Conservation (phyloP, 768 basidiomycete species). For the Kwoniella sp. region DNA sequence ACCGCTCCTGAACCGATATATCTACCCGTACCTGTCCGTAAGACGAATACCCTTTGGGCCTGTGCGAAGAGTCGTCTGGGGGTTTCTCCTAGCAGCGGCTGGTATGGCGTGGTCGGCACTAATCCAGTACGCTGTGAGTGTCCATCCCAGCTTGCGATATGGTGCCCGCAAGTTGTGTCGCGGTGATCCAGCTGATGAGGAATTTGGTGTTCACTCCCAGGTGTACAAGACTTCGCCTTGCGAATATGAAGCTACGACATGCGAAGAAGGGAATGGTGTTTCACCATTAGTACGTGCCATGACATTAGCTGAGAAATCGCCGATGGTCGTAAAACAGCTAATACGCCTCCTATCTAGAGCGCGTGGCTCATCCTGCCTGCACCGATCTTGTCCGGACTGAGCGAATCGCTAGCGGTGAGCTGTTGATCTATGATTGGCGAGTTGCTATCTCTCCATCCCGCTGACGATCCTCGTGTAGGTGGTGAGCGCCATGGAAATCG, state of each 20-base stretch:
- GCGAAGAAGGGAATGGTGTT: slow-evolving; percentile 15
- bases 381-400: slow-evolving; percentile 23
- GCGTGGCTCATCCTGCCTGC: slow-evolving; percentile 44
- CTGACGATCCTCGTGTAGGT: slow-evolving; percentile 40
- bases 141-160: background rate
- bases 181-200: slow-evolving; percentile 9
- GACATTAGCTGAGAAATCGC: too few relatives aligned
- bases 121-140: slow-evolving; percentile 24
- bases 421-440: background rate
- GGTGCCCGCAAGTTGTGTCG: too few relatives aligned
- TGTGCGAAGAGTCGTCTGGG: slow-evolving; percentile 19
- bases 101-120: slow-evolving; percentile 24
- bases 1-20: slow-evolving; percentile 22
- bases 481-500: slow-evolving; percentile 50
- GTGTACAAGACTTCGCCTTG: slow-evolving; percentile 27
- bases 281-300: slow-evolving; percentile 18
- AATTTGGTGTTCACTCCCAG: background rate
- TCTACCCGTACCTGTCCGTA: slow-evolving; percentile 18
- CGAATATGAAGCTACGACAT: slow-evolving; percentile 20
- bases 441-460: background rate
- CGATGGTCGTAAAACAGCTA: too few relatives aligned
- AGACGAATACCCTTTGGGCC: slow-evolving; percentile 25
- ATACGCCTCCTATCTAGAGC: slow-evolving; percentile 25
- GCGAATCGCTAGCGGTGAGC: slow-evolving; percentile 30
- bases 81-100: slow-evolving; percentile 24